Conservation (phyloP, 306 rosid species). For the Notholithocarpus densiflorus region DNA sequence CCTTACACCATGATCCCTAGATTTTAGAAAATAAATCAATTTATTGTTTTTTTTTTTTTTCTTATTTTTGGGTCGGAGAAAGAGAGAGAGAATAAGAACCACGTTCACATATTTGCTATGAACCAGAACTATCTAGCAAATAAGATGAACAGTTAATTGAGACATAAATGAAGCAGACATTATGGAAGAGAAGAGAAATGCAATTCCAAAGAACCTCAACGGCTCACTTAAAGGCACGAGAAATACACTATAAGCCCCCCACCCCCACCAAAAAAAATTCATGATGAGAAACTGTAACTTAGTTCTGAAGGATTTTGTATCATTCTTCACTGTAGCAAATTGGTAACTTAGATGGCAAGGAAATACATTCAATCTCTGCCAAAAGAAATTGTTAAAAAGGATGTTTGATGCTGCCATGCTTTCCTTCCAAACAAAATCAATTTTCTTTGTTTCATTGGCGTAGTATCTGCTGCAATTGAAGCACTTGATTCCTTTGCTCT, state of each 20-base stretch:
- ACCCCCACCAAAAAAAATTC: neutral
- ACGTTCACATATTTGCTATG: neutral
- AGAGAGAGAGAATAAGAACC: neutral
- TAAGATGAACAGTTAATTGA: neutral
- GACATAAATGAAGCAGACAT: neutral
- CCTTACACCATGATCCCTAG: too few relatives aligned
- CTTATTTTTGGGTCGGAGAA: too few relatives aligned
- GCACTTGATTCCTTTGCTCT: conserved; percentile 92
- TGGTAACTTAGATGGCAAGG: neutral
- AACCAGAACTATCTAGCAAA: neutral
- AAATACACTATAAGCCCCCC: too few relatives aligned
- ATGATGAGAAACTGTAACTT: neutral
- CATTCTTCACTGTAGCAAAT: conserved; percentile 12
- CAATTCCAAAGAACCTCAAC: neutral
- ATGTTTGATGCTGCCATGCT: conserved; percentile 7
- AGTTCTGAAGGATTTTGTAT: neutral
- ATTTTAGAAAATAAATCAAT: neutral
- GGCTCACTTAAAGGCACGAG: neutral
- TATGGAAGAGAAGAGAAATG: conserved; percentile 2
- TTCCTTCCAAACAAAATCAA: neutral
- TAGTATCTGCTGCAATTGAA: conserved; percentile 83
- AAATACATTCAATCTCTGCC: conserved; percentile 9
- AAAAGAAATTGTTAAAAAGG: conserved; percentile 10
- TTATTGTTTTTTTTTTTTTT: neutral
- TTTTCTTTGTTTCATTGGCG: conserved; percentile 53